Conservation (phyloP, 352 stramenopile genomes). For the Phytophthora pisi region DNA sequence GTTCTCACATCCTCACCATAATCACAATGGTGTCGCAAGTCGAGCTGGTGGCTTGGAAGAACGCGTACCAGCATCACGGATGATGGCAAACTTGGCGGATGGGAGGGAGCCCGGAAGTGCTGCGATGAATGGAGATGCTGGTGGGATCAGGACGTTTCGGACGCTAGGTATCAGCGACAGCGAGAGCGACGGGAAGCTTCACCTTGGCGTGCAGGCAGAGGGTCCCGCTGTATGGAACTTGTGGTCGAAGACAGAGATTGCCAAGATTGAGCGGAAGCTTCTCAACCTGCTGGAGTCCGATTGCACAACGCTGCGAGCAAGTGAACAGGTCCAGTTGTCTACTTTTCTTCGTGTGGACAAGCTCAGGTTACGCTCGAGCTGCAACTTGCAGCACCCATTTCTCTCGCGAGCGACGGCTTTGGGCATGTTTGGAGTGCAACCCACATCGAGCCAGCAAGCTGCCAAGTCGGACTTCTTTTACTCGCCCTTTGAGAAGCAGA, state of each 20-base stretch:
- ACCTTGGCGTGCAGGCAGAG: conserved; percentile 9
- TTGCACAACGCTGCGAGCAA: conserved; percentile 54
- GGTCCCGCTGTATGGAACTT: conserved; percentile 60
- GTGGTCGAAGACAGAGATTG: conserved; percentile 58
- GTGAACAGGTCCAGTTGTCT: conserved; percentile 56
- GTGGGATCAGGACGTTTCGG: conserved; percentile 13
- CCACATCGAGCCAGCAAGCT: conserved; percentile 19
- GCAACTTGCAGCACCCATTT: conserved; percentile 45
- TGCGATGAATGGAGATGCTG: conserved; percentile 13
- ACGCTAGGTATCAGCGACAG: conserved; percentile 13
- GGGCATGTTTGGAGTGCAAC: conserved; percentile 37
- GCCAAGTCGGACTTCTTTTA: conserved; percentile 60
- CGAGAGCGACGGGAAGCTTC: conserved; percentile 16
- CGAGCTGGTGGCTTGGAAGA: conserved; percentile 21
- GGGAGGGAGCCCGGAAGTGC: conserved; percentile 17
- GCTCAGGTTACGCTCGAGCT: conserved; percentile 48
- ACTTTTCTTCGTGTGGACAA: conserved; percentile 68
- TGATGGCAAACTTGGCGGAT: conserved; percentile 10
- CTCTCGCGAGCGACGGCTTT: conserved; percentile 43
- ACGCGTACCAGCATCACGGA: conserved; percentile 2
- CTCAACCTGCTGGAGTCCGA: conserved; percentile 61
- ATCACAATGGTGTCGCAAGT: conserved; percentile 26
- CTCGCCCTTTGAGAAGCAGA: conserved; percentile 65
- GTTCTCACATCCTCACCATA: conserved; percentile 44
- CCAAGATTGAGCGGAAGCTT: conserved; percentile 57